phyloP scores from a whole-genome alignment of 2,329 filamentous ascomycete species.

The Cryphonectria radicalis region DNA sequence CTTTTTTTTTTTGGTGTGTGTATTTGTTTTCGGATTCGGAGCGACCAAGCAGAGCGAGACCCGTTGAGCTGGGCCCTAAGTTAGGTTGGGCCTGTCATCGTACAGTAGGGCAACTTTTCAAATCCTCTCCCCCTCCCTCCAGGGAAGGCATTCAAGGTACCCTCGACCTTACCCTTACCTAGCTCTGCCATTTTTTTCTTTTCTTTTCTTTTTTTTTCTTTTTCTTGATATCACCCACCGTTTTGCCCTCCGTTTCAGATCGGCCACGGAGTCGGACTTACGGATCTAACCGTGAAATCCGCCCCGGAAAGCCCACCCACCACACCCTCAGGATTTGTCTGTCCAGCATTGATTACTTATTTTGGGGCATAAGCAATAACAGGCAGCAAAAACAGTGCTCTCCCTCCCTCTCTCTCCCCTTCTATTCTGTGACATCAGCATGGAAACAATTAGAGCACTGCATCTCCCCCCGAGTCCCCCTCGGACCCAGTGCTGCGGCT shows the following conservation, averaged over 20 bases:
- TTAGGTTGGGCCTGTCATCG: background rate
- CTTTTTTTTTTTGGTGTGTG: background rate
- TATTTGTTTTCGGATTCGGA: background rate
- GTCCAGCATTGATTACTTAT: background rate
- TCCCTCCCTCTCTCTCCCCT: too few species aligned
- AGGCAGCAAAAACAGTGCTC: too few species aligned
- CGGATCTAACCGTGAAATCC: constrained; percentile 1
- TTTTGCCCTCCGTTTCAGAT: background rate
- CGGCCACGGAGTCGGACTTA: constrained; percentile 2
- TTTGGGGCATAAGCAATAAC: background rate
- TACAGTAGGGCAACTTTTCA: background rate
- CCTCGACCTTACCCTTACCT: background rate
- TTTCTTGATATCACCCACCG: background rate
- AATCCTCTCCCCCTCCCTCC: too few species aligned
- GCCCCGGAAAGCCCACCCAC: background rate
- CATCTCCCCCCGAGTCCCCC: too few species aligned
- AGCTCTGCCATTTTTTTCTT: background rate
- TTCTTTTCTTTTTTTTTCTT: background rate
- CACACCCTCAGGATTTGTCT: background rate
- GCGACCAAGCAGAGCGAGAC: background rate
- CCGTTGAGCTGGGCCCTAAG: background rate
- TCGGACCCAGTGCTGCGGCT: too few species aligned
- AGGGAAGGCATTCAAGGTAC: background rate
- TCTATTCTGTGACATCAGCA: too few species aligned
- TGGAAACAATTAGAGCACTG: too few species aligned